phyloP scores from a whole-genome alignment of 306 rosid species.

The Cucurbita pepo region DNA sequence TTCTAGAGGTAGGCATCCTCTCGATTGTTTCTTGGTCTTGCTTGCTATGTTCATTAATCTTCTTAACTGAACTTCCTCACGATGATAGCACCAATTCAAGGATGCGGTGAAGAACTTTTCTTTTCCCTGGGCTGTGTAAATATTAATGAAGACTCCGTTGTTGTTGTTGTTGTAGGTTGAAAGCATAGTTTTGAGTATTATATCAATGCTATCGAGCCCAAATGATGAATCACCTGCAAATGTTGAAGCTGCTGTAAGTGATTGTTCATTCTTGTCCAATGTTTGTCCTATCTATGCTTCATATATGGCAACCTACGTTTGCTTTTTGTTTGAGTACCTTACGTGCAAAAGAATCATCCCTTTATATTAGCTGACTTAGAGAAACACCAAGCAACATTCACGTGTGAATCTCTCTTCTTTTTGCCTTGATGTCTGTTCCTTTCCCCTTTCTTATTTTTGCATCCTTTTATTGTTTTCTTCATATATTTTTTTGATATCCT shows the following conservation, averaged over 20 bases:
- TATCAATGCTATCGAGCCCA: constrained; percentile 94
- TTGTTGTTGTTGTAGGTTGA: constrained; percentile 53
- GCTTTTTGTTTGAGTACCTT: background rate
- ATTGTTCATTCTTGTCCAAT: background rate
- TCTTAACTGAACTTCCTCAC: background rate
- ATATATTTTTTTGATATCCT: background rate
- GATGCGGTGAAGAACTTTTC: background rate
- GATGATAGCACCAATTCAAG: background rate
- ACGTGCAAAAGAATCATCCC: background rate
- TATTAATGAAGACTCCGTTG: background rate
- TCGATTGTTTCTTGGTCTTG: background rate
- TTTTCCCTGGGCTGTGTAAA: background rate
- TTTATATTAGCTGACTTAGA: background rate
- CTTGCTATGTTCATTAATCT: background rate
- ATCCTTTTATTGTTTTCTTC: background rate
- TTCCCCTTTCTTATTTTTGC: background rate
- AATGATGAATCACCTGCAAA: constrained; percentile 99
- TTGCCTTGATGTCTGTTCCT: background rate
- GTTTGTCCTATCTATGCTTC: background rate
- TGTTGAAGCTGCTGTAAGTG: constrained; percentile 97
- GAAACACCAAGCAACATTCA: background rate
- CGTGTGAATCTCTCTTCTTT: background rate
- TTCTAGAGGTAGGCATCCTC: background rate
- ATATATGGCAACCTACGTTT: background rate
- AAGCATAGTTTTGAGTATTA: constrained; percentile 95